Conservation (phyloP, 306 rosid genomes). For the Adenanthera pavonina region DNA sequence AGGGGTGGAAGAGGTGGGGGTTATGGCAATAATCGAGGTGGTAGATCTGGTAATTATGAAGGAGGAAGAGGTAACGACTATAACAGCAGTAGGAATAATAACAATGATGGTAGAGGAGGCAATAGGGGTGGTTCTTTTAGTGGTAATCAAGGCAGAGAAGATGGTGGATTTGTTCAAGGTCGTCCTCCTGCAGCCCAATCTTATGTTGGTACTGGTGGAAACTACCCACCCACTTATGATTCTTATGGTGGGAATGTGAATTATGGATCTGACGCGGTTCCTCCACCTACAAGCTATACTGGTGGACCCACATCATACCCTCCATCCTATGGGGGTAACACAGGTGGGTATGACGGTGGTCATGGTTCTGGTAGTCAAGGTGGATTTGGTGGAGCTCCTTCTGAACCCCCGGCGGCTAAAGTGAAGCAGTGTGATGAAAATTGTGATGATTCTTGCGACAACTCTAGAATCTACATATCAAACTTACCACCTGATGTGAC, state of each 20-base stretch:
- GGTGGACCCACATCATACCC: constrained; percentile 88
- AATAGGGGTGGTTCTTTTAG: constrained; percentile 64
- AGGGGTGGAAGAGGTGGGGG: constrained; percentile 67
- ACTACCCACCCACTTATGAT: constrained; percentile 59
- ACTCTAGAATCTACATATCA: constrained; percentile 95
- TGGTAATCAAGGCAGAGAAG: constrained; percentile 80
- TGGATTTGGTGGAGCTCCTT: constrained; percentile 71
- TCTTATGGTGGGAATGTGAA: constrained; percentile 61
- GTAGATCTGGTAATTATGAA: constrained; percentile 60
- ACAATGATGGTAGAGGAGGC: constrained; percentile 66
- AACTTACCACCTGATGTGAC: constrained; percentile 96
- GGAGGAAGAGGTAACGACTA: constrained; percentile 67
- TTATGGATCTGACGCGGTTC: constrained; percentile 92
- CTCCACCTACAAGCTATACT: constrained; percentile 87
- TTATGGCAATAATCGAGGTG: constrained; percentile 56
- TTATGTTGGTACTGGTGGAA: constrained; percentile 69
- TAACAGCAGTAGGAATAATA: constrained; percentile 46
- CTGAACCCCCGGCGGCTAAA: constrained; percentile 66
- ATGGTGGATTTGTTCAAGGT: constrained; percentile 75
- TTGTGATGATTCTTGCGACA: constrained; percentile 90
- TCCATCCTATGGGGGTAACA: constrained; percentile 80
- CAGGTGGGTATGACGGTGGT: constrained; percentile 65
- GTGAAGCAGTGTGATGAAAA: constrained; percentile 95
- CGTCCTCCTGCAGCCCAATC: constrained; percentile 69
- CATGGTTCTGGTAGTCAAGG: constrained; percentile 68